phyloP scores from a whole-genome alignment of 352 stramenopile genomes.

The Phytopythium kandeliae region DNA sequence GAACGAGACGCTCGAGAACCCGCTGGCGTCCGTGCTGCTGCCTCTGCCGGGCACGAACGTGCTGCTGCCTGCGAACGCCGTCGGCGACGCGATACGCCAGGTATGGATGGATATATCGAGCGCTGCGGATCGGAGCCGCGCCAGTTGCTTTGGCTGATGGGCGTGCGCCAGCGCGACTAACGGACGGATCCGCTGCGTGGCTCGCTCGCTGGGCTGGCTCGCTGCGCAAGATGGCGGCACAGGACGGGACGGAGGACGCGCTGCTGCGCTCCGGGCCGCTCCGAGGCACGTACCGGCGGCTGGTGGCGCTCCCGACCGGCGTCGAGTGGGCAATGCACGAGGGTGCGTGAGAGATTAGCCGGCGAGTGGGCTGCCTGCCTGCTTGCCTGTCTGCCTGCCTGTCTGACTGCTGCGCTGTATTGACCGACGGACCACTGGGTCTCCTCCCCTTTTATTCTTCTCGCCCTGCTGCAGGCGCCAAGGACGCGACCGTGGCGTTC shows the following conservation, averaged over 20 bases:
- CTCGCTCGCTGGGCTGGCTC: too few relatives aligned
- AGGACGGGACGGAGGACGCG: constrained; percentile 35
- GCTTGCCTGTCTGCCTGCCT: too few relatives aligned
- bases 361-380: background rate
- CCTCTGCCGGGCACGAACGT: constrained; percentile 56
- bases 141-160: background rate
- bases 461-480: too few relatives aligned
- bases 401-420: background rate
- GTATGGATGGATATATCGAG: too few relatives aligned
- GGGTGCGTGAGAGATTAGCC: background rate
- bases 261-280: constrained; percentile 32
- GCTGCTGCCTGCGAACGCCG: constrained; percentile 33
- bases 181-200: background rate
- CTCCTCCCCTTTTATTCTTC: too few relatives aligned
- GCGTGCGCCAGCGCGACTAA: too few relatives aligned
- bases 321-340: constrained; percentile 36
- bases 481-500: constrained; percentile 36
- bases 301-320: constrained; percentile 35
- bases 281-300: constrained; percentile 54
- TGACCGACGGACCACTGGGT: background rate
- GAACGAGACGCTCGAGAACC: constrained; percentile 20
- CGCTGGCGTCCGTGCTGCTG: constrained; percentile 39
- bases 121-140: too few relatives aligned
- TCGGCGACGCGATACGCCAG: constrained; percentile 1
- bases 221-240: constrained; percentile 45